Evolutionary conservation across 768 basidiomycete species (phyloP), one percentile per base, ranked within the genome.

Genomic region (Lentinula raphanica): DNA sequence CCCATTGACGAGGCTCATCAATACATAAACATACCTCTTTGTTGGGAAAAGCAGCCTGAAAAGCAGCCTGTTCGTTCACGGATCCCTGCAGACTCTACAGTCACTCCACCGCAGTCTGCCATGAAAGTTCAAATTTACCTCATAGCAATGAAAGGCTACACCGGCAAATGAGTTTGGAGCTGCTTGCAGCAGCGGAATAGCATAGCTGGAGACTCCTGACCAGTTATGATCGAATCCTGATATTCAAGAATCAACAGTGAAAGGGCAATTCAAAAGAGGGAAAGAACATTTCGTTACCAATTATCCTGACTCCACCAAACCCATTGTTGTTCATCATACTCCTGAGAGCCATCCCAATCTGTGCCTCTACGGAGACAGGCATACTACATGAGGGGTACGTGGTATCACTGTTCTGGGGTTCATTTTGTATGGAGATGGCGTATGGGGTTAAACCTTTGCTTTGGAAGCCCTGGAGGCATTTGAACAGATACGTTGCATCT

Each of bases 401-500:
- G 0, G 84, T 75, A 60, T 90, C 79, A 61, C 74, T 82, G 65
- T 81, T 77, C 66, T 79, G 75, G 5, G 79, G 79, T 63, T 82
- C 80, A 59, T 82, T 82, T 76, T 91, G 76, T 42, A 87, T 82
- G 0, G 78, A 74, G 44, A 92, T 79, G 0, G 87, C 87, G 58
- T 85, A 89, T 13, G 84, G 65, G 1, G 71, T 65, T 51, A 88
- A 78, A 0, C 87, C 87, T 63, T 88, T 71, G 58, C 60, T 77
- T 54, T 79, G 72, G 69, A 88, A 88, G 3, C 85, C 88, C 65
- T 89, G 87, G 12, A 90, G 75, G 19, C 80, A 76, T 68, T 90
- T 90, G 23, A 90, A 69, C 11, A 91, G 79, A 66, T 92, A 90
- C 15, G 77, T 83, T 0, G 88, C 81, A 72, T 87, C 89, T 92